Evolutionary conservation across 352 stramenopile species (phyloP), one percentile per base, ranked within the genome.

Genomic region (Plasmopara halstedii): DNA sequence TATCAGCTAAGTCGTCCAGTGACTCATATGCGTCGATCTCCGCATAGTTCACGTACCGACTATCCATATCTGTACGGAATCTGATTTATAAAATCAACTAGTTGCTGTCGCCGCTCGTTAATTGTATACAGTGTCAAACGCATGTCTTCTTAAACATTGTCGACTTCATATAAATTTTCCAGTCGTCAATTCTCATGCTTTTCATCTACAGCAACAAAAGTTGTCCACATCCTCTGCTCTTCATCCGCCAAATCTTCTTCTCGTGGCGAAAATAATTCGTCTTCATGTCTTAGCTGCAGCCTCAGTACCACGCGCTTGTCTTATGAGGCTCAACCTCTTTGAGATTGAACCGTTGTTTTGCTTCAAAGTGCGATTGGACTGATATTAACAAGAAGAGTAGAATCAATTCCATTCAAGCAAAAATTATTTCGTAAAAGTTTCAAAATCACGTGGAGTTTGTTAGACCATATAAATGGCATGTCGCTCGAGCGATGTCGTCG

Each of bases 31-130:
- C 42, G 44, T 93, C 82, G 42, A 91, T 82, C 20, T 60, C 65
- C 1, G 48, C 61, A 51, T 93, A 93, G 21, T 80, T 65, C 4
- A 88, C 56, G 45, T 74, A 83, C 25, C 80, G 58, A 13, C 37
- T 33, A 42, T 93, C 82, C 4, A 56, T 39, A 8, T 79, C 82
- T 18, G 83, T 58, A 8, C 91, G 56, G 39, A 90, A 91, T 2
- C 77, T 72, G 48, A 67, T 57, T 64, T 77, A 93, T 93, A 36
- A 91, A 36, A 26, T 89, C 74, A 17, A 90, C 54, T 27, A 93
- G 70, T 40, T 82, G 47, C 36, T 67, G 47, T 7, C 82, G 77
- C 13, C 71, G 68, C 46, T 82, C 62, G 1, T 59, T 41, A 4
- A 86, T 48, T 4, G 40, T 67, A 37, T 49, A 14, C 0, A 42